phyloP scores from a whole-genome alignment of 805 yeast genomes.

The Metschnikowia borealis region DNA sequence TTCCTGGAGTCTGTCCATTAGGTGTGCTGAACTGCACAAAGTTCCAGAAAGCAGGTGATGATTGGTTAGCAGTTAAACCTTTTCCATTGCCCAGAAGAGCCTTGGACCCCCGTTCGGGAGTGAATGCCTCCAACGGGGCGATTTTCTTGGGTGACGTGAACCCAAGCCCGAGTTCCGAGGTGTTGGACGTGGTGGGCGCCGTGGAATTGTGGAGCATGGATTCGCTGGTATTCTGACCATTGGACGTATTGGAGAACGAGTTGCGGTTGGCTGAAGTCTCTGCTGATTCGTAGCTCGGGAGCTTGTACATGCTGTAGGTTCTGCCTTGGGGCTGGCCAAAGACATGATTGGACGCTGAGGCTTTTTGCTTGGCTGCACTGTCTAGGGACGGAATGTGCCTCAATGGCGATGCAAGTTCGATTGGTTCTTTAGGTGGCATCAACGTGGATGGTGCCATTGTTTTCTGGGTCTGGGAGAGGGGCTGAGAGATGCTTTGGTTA shows the following conservation, averaged over 20 bases:
- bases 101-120: constrained; percentile 42
- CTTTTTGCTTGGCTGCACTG: constrained; percentile 27
- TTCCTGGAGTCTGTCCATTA: constrained; percentile 40
- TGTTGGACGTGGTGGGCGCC: constrained; percentile 26
- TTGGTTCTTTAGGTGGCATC: constrained; percentile 27
- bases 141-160: constrained; percentile 43
- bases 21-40: constrained; percentile 70
- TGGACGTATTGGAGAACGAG: constrained; percentile 13
- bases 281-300: not conserved
- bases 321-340: constrained; percentile 1
- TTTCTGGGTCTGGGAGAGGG: not conserved
- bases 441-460: not conserved
- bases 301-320: constrained; percentile 1
- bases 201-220: constrained; percentile 16
- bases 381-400: constrained; percentile 20
- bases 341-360: not conserved
- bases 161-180: constrained; percentile 34
- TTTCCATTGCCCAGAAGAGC: constrained; percentile 17
- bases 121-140: constrained; percentile 40
- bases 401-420: constrained; percentile 39
- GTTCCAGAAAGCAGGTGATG: constrained; percentile 93
- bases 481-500: not conserved
- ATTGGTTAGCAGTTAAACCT: constrained; percentile 41
- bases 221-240: constrained; percentile 14
- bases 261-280: not conserved